Conservation (phyloP, 192 early-diverging fungal species). For the Neocallimastix lanati region DNA sequence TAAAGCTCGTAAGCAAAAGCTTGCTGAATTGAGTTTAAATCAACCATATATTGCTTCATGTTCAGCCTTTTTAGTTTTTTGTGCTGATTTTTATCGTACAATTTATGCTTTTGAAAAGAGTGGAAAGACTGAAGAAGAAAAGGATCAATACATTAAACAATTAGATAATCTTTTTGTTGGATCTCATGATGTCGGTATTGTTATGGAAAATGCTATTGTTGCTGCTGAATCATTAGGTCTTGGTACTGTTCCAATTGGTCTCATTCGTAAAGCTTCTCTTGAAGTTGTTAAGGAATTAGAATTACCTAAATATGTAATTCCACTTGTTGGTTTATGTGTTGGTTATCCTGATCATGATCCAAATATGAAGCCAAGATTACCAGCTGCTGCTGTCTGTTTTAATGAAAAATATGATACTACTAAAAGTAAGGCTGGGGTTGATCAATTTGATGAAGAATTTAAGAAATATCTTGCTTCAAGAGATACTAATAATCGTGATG, state of each 20-base stretch:
- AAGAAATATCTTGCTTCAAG: not conserved
- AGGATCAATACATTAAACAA: not conserved
- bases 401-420: not conserved
- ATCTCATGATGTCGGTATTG: not conserved
- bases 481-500: not conserved
- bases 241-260: not conserved
- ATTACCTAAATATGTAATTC: not conserved
- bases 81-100: not conserved
- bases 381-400: not conserved
- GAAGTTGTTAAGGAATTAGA: not conserved
- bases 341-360: not conserved
- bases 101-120: not conserved
- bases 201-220: too few relatives aligned
- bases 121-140: not conserved
- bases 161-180: not conserved
- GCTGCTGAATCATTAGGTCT: not conserved
- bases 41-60: not conserved
- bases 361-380: not conserved
- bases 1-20: not conserved
- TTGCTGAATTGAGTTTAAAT: not conserved
- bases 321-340: not conserved
- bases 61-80: not conserved
- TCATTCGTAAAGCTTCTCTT: not conserved
- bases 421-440: not conserved
- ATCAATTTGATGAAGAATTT: not conserved